Base-by-base conservation (phyloP, 2,329 filamentous ascomycete genomes). In the Exserohilum rostratum region DNA sequence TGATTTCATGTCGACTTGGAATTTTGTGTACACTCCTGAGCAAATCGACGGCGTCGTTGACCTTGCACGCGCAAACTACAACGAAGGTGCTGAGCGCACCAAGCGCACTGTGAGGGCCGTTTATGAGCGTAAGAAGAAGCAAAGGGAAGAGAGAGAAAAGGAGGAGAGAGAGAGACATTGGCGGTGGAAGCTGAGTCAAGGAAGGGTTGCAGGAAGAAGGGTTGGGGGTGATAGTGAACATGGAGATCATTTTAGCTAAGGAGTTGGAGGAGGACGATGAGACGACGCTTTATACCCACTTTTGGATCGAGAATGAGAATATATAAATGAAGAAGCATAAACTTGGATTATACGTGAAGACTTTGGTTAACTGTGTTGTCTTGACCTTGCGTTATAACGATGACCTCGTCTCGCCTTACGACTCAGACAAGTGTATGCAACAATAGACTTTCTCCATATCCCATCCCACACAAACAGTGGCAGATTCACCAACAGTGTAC, bases 1-100 rank as follows among this genome's bases (percentile, higher is more conserved):
- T 48, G 91, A 96, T 56, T 98, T 92, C 76, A 86, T 98, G 80
- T 91, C 87, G 64, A 99, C 95, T 0, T 99, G 95, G 95, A 99
- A 99, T 72, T 98, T 98, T 72, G 87, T 97, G 27, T 99, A 98
- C 74, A 96, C 90, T 2, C 88, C 92, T 0, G 88, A 95, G 53
- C 89, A 99, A 74, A 87, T 99, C 47, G 93, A 98, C 65, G 85
- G 85, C 22, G 91, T 96, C 0, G 89, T 96, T 2, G 82, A 84
- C 5, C 82, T 99, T 25, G 93, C 95, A 1, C 83, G 86, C 50
- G 91, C 91, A 10, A 99, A 99, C 75, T 99, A 91, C 64, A 82
- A 85, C 5, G 91, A 96, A 72, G 92, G 93, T 0, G 85, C 85
- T 45, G 89, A 90, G 52, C 87, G 90, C 75, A 90, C 95, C 17